Base-by-base conservation (phyloP, 331 rosid species). In the Arachis monticola region DNA sequence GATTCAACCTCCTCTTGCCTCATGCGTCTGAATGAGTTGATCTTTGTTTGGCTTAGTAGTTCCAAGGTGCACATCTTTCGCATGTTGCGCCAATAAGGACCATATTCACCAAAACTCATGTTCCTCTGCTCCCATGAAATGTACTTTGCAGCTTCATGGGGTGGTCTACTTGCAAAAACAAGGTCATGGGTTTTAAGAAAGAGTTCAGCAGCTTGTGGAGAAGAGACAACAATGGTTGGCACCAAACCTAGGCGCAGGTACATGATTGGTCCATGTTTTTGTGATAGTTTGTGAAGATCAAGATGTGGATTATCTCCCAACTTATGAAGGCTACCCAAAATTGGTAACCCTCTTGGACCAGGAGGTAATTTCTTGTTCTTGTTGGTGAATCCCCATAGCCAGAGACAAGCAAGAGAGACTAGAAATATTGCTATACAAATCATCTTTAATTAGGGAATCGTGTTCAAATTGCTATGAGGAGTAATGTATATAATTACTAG, bases 51-150 rank as follows among this genome's bases (percentile, higher is more conserved):
- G 81, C 91, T 91, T 0, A 91, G 76, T 17, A 88, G 59, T 52
- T 87, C 89, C 8, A 82, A 67, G 1, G 89, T 88, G 82, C 92
- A 88, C 89, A 91, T 85, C 67, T 87, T 91, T 0, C 92, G 86
- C 27, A 79, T 79, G 67, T 83, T 77, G 10, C 91, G 89, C 93
- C 93, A 88, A 40, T 88, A 88, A 1, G 90, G 7, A 44, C 92
- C 90, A 2, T 88, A 87, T 14, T 53, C 64, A 17, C 69, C 40
- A 11, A 85, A 87, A 59, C 48, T 35, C 3, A 91, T 0, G 60
- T 46, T 67, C 50, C 64, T 88, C 11, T 83, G 88, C 0, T 66
- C 87, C 68, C 83, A 90, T 32, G 85, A 45, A 0, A 90, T 70
- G 74, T 69, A 4, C 70, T 88, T 83, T 22, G 80, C 6, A 1